Conservation (phyloP, 257 asterid genomes). For the Avicennia marina region DNA sequence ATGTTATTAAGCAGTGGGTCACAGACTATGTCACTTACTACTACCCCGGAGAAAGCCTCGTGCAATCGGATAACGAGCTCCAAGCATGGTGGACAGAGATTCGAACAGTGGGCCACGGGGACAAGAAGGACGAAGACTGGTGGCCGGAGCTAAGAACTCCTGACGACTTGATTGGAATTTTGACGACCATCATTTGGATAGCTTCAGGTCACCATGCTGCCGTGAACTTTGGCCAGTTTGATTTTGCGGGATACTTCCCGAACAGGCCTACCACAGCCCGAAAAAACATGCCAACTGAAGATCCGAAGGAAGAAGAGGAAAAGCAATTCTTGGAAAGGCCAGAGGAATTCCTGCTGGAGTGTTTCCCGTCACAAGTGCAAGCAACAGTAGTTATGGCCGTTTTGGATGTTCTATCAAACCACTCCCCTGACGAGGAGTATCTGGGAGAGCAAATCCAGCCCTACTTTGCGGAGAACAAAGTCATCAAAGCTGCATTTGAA, state of each 20-base stretch:
- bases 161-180: constrained; percentile 37
- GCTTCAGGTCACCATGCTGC: constrained; percentile 83
- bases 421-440: constrained; percentile 87
- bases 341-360: constrained; percentile 40
- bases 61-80: constrained; percentile 54
- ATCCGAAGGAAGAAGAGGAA: constrained; percentile 38
- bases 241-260: constrained; percentile 62
- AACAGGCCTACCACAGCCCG: constrained; percentile 70
- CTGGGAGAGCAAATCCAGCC: constrained; percentile 40
- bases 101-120: constrained; percentile 56
- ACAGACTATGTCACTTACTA: constrained; percentile 50
- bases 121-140: constrained; percentile 70
- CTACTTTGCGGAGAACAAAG: constrained; percentile 35
- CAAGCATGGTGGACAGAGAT: constrained; percentile 84
- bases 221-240: constrained; percentile 74
- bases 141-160: constrained; percentile 64
- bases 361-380: constrained; percentile 67
- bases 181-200: constrained; percentile 69
- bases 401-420: constrained; percentile 60
- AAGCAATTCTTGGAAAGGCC: constrained; percentile 48
- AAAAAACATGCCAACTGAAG: constrained; percentile 53
- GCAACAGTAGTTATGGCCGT: constrained; percentile 48
- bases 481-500: constrained; percentile 44
- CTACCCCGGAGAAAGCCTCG: constrained; percentile 32
- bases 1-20: constrained; percentile 61